Conservation (phyloP, 1,284 basidiomycete genomes). For the Fistulinella cinereoalba region DNA sequence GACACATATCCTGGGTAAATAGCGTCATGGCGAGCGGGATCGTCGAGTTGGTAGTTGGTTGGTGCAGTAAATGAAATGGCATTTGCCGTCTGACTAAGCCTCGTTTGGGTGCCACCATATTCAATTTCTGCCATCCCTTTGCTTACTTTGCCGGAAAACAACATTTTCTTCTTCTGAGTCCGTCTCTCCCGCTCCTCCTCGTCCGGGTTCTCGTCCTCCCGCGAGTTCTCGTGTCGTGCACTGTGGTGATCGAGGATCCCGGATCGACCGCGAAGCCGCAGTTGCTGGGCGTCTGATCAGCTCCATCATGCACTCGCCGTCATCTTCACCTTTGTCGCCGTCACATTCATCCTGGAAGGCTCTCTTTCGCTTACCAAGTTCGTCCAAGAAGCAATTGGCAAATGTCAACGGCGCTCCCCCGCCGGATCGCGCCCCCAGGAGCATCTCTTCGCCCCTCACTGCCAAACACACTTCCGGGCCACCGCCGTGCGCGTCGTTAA, state of each 20-base stretch:
- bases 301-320: slow-evolving; percentile 23
- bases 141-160: slow-evolving; percentile 17
- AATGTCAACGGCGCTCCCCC: slow-evolving; percentile 17
- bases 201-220: slow-evolving; percentile 7
- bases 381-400: slow-evolving; percentile 29
- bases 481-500: slow-evolving; percentile 47
- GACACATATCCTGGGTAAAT: too few relatives aligned
- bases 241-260: slow-evolving; percentile 21
- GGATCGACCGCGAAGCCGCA: slow-evolving; percentile 21
- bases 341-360: slow-evolving; percentile 35
- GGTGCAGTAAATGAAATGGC: slow-evolving; percentile 3
- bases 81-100: slow-evolving; percentile 34
- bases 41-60: not conserved
- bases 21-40: too few relatives aligned
- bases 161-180: slow-evolving; percentile 26
- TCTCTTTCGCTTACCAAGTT: slow-evolving; percentile 33
- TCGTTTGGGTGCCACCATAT: slow-evolving; percentile 10
- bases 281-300: not conserved
- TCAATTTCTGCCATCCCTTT: slow-evolving; percentile 5
- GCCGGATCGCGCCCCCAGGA: slow-evolving; percentile 34
- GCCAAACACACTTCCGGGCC: slow-evolving; percentile 23
- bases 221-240: slow-evolving; percentile 5
- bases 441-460: slow-evolving; percentile 34
- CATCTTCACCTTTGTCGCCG: slow-evolving; percentile 21
- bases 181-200: slow-evolving; percentile 2